Evolutionary conservation across 2,329 filamentous ascomycete species (phyloP).

Genomic region (Bipolaris zeicola): DNA sequence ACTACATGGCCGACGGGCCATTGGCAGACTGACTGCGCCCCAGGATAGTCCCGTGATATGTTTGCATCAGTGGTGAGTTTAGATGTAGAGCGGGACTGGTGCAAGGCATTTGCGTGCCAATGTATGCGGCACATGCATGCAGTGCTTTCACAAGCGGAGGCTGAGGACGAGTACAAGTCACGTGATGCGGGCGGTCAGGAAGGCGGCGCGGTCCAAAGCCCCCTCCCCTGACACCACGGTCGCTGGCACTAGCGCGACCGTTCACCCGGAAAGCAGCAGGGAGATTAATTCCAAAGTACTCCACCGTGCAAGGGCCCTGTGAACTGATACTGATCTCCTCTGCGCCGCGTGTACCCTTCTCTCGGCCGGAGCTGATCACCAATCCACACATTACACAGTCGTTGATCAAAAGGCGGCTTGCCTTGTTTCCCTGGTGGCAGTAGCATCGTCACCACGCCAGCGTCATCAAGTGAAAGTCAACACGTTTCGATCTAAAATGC

Average conservation of each 20-base stretch:
- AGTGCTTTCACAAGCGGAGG: not conserved
- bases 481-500: conserved; percentile 17
- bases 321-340: conserved; percentile 12
- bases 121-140: too few species aligned
- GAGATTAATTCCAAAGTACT: conserved; percentile 19
- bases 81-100: not conserved
- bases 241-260: conserved; percentile 16
- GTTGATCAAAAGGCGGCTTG: not conserved
- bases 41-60: too few species aligned
- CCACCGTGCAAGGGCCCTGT: conserved; percentile 13
- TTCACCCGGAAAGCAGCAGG: conserved; percentile 14
- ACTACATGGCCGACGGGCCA: not conserved
- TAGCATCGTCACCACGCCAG: not conserved
- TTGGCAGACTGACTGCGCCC: not conserved
- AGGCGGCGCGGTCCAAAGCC: conserved; percentile 15
- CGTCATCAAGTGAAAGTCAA: conserved; percentile 13
- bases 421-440: not conserved
- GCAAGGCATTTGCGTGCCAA: not conserved
- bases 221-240: conserved; percentile 16
- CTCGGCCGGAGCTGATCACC: not conserved
- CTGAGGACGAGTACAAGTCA: not conserved
- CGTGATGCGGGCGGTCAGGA: conserved; percentile 22
- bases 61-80: not conserved
- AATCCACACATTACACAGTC: not conserved
- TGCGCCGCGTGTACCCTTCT: conserved; percentile 13